A percentile compares a stretch with the other conserved stretches of the same genome.
phyloP scores from a whole-genome alignment of 2,329 filamentous ascomycete genomes.

The Colletotrichum theobromicola region DNA sequence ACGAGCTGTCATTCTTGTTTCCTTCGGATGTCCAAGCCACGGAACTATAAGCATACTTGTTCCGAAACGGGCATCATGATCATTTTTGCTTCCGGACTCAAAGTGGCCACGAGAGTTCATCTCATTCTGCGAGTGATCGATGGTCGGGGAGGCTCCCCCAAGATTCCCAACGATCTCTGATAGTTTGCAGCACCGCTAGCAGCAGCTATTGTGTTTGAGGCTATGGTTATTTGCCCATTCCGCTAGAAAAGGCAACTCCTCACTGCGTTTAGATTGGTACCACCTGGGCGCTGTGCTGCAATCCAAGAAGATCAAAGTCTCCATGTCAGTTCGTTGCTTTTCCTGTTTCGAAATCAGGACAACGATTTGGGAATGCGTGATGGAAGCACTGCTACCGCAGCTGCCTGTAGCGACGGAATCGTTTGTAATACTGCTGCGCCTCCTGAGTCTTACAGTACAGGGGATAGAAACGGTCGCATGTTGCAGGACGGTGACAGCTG shows the following conservation, averaged over 20 bases:
- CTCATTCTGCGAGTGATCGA: background rate
- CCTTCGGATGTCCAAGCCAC: background rate
- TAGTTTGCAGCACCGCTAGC: background rate
- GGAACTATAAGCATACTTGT: background rate
- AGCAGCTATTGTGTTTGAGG: background rate
- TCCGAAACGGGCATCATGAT: background rate
- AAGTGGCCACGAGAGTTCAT: background rate
- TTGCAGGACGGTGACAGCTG: background rate
- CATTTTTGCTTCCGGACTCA: background rate
- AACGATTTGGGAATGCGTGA: background rate
- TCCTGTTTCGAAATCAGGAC: background rate
- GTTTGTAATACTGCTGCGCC: background rate
- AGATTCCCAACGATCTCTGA: background rate
- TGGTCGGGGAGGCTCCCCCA: background rate
- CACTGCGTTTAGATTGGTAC: background rate
- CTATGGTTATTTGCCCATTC: background rate
- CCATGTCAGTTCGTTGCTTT: background rate
- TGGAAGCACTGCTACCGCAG: background rate
- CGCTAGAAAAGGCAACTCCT: background rate
- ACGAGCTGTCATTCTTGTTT: background rate
- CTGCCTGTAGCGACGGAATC: background rate
- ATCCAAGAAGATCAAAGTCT: background rate
- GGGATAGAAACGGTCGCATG: background rate
- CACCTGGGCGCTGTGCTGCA: accelerated
- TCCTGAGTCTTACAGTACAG: background rate